These are phyloP conservation scores for Posidonia oceanica DNA, from an alignment of 116 monocot genomes.

Conservation along the genomic window DNA sequence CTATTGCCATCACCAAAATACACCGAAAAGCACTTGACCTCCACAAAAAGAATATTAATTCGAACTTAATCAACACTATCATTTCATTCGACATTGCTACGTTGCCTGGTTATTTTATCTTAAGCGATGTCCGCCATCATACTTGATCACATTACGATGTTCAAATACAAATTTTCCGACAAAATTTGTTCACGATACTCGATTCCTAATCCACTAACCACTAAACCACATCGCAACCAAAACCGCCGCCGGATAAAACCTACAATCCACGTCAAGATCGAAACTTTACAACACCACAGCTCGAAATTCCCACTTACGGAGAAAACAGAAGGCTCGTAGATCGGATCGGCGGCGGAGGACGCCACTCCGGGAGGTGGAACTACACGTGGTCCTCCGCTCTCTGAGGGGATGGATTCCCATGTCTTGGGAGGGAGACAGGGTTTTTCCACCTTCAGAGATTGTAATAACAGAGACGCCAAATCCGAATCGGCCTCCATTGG, in stretches of 20 bases:
- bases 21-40: too few species aligned
- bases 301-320: constrained; percentile 32
- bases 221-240: too few species aligned
- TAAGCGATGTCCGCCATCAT: too few species aligned
- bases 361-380: neutral
- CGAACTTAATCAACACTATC: too few species aligned
- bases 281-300: neutral
- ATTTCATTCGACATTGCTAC: too few species aligned
- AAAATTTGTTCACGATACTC: too few species aligned
- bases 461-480: constrained; percentile 10
- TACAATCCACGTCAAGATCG: neutral
- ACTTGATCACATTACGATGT: too few species aligned
- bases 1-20: too few species aligned
- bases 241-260: neutral
- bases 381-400: constrained; percentile 20
- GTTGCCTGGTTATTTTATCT: too few species aligned
- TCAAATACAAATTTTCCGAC: too few species aligned
- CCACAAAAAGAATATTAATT: too few species aligned
- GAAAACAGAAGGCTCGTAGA: constrained; percentile 25
- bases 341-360: neutral
- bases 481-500: neutral
- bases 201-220: too few species aligned
- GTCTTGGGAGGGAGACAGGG: constrained; percentile 37
- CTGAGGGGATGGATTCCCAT: constrained; percentile 66
- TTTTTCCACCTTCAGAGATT: constrained; percentile 29